phyloP scores from a whole-genome alignment of 1,139 yeast species.

The Yamadazyma dendronema region DNA sequence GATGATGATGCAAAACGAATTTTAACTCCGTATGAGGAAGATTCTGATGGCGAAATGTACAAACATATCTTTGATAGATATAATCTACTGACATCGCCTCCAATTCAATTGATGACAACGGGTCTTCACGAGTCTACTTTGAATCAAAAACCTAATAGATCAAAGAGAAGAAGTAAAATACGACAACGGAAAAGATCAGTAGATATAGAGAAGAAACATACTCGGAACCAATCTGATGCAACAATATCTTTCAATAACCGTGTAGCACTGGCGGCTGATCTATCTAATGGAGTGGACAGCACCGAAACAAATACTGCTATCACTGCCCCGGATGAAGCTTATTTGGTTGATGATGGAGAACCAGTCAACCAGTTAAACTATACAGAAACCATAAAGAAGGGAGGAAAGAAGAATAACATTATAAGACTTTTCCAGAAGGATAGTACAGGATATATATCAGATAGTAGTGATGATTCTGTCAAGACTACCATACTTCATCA shows the following conservation, averaged over 20 bases:
- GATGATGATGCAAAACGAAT: constrained; percentile 25
- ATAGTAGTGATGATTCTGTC: constrained; percentile 16
- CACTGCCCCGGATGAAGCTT: neutral
- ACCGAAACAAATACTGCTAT: neutral
- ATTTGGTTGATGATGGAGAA: neutral
- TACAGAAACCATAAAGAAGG: constrained; percentile 9
- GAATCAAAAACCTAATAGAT: neutral
- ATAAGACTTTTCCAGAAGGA: constrained; percentile 14
- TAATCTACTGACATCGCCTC: constrained; percentile 30
- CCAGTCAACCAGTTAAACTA: constrained; percentile 3
- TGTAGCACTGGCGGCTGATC: neutral
- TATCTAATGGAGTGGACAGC: neutral
- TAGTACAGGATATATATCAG: constrained; percentile 4
- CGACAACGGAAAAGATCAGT: constrained; percentile 5
- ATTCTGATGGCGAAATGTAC: constrained; percentile 12
- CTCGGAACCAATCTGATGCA: neutral
- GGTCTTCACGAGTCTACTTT: neutral
- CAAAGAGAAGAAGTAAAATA: constrained; percentile 10
- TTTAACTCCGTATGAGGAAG: constrained; percentile 20
- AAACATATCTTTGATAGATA: constrained; percentile 12
- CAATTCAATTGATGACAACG: constrained; percentile 24
- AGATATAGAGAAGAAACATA: neutral
- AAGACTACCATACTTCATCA: constrained; percentile 11
- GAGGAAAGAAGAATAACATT: constrained; percentile 8
- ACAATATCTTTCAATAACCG: neutral